phyloP scores from a whole-genome alignment of 257 asterid genomes.

The Linaria vulgaris region DNA sequence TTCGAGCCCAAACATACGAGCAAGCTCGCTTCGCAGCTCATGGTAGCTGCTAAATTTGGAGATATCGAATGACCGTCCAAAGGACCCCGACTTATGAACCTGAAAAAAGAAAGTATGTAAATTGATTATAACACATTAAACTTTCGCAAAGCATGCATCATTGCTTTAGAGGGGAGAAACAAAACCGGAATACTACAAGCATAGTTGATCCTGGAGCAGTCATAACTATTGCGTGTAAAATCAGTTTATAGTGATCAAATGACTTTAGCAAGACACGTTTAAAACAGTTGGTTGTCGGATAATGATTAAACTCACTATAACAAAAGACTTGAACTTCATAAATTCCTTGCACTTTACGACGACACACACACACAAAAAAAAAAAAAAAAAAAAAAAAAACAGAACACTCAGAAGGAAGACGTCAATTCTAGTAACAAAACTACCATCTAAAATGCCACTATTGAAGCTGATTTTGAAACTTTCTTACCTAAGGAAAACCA shows the following conservation, averaged over 20 bases:
- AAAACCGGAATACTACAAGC: neutral
- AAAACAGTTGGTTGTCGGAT: too few relatives aligned
- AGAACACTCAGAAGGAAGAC: neutral
- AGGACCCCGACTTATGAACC: conserved; percentile 96
- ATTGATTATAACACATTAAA: conserved; percentile 3
- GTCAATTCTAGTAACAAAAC: neutral
- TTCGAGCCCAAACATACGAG: conserved; percentile 89
- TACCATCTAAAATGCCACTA: conserved; percentile 10
- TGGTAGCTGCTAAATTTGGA: conserved; percentile 90
- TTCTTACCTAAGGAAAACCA: neutral
- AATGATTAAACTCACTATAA: too few relatives aligned
- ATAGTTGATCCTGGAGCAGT: neutral
- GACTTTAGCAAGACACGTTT: too few relatives aligned
- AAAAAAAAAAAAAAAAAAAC: neutral
- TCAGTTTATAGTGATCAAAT: neutral
- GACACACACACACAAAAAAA: too few relatives aligned
- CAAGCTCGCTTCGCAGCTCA: conserved; percentile 92
- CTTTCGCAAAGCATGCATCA: neutral
- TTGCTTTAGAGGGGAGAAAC: neutral
- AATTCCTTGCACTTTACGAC: conserved; percentile 6
- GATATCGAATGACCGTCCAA: conserved; percentile 85
- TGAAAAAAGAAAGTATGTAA: conserved; percentile 27
- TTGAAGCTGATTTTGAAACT: neutral
- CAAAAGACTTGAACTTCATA: too few relatives aligned
- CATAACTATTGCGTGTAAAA: neutral